phyloP scores from a whole-genome alignment of 2,329 filamentous ascomycete genomes.

The Cryphonectria naterciae region DNA sequence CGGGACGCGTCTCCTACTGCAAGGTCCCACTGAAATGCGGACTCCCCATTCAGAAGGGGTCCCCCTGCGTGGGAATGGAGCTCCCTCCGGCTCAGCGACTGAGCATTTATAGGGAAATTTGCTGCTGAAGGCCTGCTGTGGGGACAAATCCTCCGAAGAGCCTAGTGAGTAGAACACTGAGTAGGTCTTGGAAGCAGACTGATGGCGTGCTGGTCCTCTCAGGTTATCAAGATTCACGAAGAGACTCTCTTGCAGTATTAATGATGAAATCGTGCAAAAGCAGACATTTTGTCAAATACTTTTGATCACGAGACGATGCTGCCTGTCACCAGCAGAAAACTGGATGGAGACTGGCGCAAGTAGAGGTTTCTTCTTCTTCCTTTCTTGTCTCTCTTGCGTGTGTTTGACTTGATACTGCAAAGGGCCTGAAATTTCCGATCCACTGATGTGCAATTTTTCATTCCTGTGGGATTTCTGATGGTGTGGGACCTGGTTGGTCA shows the following conservation, averaged over 20 bases:
- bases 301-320: not conserved
- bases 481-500: not conserved
- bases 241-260: not conserved
- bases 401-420: not conserved
- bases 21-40: not conserved
- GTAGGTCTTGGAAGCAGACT: not conserved
- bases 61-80: not conserved
- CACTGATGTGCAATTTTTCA: not conserved
- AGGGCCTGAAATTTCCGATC: not conserved
- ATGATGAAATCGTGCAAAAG: not conserved
- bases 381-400: not conserved
- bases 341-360: not conserved
- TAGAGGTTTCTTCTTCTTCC: not conserved
- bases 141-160: not conserved
- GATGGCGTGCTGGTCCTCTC: not conserved
- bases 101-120: not conserved
- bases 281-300: too few species aligned
- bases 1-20: not conserved
- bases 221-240: not conserved
- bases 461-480: not conserved
- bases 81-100: not conserved
- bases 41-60: not conserved
- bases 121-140: not conserved
- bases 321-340: not conserved
- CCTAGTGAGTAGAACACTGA: not conserved